phyloP scores from a whole-genome alignment of 371 early-diverging fungal genomes.

The Mycotypha africana region DNA sequence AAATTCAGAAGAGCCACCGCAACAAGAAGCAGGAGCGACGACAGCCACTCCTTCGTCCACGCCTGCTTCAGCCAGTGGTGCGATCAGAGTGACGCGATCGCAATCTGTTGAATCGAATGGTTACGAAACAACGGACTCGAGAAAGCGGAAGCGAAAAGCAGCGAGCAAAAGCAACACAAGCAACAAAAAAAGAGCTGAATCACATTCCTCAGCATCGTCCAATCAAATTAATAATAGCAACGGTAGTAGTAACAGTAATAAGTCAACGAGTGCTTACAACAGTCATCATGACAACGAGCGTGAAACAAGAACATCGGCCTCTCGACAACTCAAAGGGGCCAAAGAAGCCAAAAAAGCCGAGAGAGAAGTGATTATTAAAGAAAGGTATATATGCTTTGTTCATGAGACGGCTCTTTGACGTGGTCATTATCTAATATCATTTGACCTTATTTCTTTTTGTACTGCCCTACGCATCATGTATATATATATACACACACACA shows the following conservation, averaged over 20 bases:
- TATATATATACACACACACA: background rate
- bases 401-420: no score
- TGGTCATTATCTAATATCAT: no score
- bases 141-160: slow-evolving; percentile 16
- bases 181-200: background rate
- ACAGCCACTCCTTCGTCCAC: no score
- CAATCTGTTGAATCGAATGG: slow-evolving; percentile 24
- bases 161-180: background rate
- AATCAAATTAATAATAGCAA: slow-evolving; percentile 2
- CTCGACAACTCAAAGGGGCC: slow-evolving; percentile 17
- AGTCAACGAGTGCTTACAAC: no score
- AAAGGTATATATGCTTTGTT: slow-evolving; percentile 7
- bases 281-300: slow-evolving; percentile 17
- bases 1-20: no score
- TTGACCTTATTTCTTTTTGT: no score
- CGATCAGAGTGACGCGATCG: slow-evolving; percentile 18
- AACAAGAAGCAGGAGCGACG: no score
- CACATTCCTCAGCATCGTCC: no score
- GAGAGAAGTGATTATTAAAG: slow-evolving; percentile 18
- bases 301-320: slow-evolving; percentile 18
- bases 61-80: no score
- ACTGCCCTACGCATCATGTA: no score
- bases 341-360: slow-evolving; percentile 20
- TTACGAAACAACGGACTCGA: slow-evolving; percentile 14
- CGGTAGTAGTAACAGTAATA: no score